Percentiles rank a stretch among this genome's conserved stretches.
phyloP scores from a whole-genome alignment of 306 rosid species.

The Delonix regia region DNA sequence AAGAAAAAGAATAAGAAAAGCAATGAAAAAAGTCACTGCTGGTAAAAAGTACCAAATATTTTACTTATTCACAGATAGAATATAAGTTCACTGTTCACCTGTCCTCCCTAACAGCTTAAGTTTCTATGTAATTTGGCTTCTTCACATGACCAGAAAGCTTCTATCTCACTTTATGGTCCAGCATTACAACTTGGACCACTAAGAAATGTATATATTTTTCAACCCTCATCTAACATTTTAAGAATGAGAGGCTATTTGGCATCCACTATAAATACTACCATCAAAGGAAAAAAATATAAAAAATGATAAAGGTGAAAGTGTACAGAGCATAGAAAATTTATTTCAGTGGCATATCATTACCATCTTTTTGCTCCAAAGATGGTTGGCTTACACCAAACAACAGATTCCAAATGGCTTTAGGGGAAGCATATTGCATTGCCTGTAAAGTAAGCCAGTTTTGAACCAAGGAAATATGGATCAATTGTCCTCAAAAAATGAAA shows the following conservation, averaged over 20 bases:
- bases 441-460: slow-evolving; percentile 38
- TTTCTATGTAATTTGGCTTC: slow-evolving; percentile 11
- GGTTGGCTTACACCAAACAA: slow-evolving; percentile 77
- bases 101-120: slow-evolving; percentile 21
- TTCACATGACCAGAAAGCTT: slow-evolving; percentile 29
- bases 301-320: slow-evolving; percentile 16
- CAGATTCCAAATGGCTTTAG: slow-evolving; percentile 84
- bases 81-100: slow-evolving; percentile 23
- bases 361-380: slow-evolving; percentile 63
- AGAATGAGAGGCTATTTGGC: slow-evolving; percentile 19
- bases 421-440: slow-evolving; percentile 98
- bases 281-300: slow-evolving; percentile 13
- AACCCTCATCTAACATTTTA: slow-evolving; percentile 9
- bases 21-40: slow-evolving; percentile 27
- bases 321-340: slow-evolving; percentile 30
- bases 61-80: background rate
- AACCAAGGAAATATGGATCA: slow-evolving; percentile 20
- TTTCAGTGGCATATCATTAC: slow-evolving; percentile 43
- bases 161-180: slow-evolving; percentile 19
- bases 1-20: slow-evolving; percentile 28
- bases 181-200: slow-evolving; percentile 20
- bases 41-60: slow-evolving; percentile 18
- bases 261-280: slow-evolving; percentile 28
- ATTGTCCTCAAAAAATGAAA: slow-evolving; percentile 15
- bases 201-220: slow-evolving; percentile 4